A percentile compares a stretch with the other conserved stretches of the same genome.
These are phyloP conservation scores for Podospora fimiseda DNA, from an alignment of 495 filamentous ascomycete genomes.

Conservation along the genomic window DNA sequence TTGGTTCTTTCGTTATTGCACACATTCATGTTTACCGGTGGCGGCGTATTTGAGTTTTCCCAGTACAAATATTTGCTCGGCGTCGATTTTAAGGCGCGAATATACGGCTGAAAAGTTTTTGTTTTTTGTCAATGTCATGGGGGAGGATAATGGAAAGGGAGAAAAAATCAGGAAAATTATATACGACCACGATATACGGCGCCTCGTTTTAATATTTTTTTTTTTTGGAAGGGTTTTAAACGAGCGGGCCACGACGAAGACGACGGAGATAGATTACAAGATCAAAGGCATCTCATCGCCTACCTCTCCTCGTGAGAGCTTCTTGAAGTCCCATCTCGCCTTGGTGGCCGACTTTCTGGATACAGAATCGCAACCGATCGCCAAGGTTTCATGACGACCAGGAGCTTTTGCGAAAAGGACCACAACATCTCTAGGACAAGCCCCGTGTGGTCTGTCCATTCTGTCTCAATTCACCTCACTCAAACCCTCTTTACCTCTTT, in stretches of 20 bases:
- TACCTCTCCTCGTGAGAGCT: not conserved
- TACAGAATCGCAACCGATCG: not conserved
- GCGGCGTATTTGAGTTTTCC: constrained; percentile 1
- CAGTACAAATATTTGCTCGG: too few relatives aligned
- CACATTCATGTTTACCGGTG: not conserved
- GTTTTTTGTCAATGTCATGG: constrained; percentile 2
- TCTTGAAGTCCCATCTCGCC: not conserved
- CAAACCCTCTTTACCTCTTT: not conserved
- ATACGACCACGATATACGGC: too few relatives aligned
- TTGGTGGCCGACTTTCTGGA: not conserved
- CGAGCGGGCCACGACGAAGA: too few relatives aligned
- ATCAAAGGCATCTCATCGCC: not conserved
- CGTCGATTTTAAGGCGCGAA: not conserved
- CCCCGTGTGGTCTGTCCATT: constrained; percentile 10
- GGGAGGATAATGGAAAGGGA: not conserved
- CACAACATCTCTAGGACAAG: too few relatives aligned
- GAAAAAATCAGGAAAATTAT: not conserved
- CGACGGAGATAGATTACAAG: too few relatives aligned
- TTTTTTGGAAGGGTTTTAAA: too few relatives aligned
- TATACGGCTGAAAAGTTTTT: constrained; percentile 14
- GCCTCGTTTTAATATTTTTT: too few relatives aligned
- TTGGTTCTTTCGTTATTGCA: not conserved
- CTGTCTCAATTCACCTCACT: constrained; percentile 8
- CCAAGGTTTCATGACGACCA: too few relatives aligned
- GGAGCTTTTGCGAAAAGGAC: too few relatives aligned